These are phyloP conservation scores for Ogataea nonfermentans DNA, from an alignment of 805 yeast genomes.

Conservation along the genomic window DNA sequence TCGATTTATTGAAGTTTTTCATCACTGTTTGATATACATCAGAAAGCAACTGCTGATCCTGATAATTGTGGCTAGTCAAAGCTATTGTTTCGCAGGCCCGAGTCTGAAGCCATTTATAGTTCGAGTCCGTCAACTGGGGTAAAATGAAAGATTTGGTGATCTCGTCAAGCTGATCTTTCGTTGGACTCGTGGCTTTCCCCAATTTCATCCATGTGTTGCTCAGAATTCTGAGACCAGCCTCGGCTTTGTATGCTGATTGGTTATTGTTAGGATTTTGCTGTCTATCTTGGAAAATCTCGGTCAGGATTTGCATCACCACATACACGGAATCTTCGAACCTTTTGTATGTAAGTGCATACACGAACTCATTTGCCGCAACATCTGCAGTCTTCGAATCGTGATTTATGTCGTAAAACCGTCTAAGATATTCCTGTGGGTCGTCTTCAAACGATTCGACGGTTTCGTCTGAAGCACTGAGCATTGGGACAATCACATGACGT, in stretches of 20 bases:
- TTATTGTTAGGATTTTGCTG: constrained; percentile 32
- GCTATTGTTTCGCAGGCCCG: constrained; percentile 61
- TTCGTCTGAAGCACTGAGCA: constrained; percentile 66
- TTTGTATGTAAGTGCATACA: constrained; percentile 16
- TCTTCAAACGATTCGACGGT: constrained; percentile 73
- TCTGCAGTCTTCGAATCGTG: constrained; percentile 49
- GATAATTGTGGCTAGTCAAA: constrained; percentile 22
- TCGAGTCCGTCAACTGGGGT: constrained; percentile 54
- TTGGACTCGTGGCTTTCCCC: constrained; percentile 50
- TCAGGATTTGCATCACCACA: constrained; percentile 53
- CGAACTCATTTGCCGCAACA: constrained; percentile 48
- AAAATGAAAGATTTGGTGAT: constrained; percentile 59
- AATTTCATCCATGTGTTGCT: constrained; percentile 63
- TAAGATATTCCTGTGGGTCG: constrained; percentile 88
- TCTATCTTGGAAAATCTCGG: constrained; percentile 40
- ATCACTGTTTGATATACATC: constrained; percentile 38
- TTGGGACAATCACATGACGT: constrained; percentile 71
- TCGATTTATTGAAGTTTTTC: constrained; percentile 34
- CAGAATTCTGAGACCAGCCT: constrained; percentile 73
- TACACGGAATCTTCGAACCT: constrained; percentile 43
- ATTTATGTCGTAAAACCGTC: constrained; percentile 59
- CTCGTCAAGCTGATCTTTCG: constrained; percentile 56
- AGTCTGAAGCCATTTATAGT: constrained; percentile 66
- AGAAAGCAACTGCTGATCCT: constrained; percentile 30
- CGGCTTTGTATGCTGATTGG: constrained; percentile 54